These are phyloP conservation scores for Solanum chacoense DNA, from an alignment of 305 asterid species.

Conservation along the genomic window DNA sequence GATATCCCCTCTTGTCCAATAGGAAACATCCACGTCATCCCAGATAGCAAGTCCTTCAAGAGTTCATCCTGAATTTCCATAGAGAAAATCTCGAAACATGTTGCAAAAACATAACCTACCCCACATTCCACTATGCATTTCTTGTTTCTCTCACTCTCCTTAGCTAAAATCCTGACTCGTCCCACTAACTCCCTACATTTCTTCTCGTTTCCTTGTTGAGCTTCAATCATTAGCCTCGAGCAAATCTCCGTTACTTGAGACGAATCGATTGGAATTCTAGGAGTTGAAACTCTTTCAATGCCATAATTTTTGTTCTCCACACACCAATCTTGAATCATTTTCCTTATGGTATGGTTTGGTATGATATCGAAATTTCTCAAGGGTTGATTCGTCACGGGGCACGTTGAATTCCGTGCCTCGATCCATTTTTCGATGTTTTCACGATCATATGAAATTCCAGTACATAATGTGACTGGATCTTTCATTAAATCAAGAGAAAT, in stretches of 20 bases:
- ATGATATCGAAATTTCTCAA: slow-evolving; percentile 33
- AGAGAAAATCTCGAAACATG: slow-evolving; percentile 43
- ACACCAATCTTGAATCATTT: slow-evolving; percentile 92
- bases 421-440: slow-evolving; percentile 79
- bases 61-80: slow-evolving; percentile 12
- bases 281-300: slow-evolving; percentile 79
- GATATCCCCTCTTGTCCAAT: slow-evolving; percentile 34
- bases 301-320: slow-evolving; percentile 59
- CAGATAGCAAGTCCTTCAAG: slow-evolving; percentile 36
- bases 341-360: slow-evolving; percentile 66
- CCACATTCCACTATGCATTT: slow-evolving; percentile 45
- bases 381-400: slow-evolving; percentile 75
- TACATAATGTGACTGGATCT: slow-evolving; percentile 79
- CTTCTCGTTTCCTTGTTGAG: slow-evolving; percentile 16
- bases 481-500: slow-evolving; percentile 74
- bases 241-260: slow-evolving; percentile 37
- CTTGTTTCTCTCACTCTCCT: slow-evolving; percentile 68
- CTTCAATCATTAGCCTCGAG: slow-evolving; percentile 26
- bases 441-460: slow-evolving; percentile 82
- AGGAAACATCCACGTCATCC: slow-evolving; percentile 60
- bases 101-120: slow-evolving; percentile 33
- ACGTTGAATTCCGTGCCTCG: slow-evolving; percentile 37
- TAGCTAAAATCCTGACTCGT: slow-evolving; percentile 36
- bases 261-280: slow-evolving; percentile 47
- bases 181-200: slow-evolving; percentile 34